These are phyloP conservation scores for Encephalitozoon cuniculi DNA, from an alignment of 371 early-diverging fungal genomes.

Conservation along the genomic window DNA sequence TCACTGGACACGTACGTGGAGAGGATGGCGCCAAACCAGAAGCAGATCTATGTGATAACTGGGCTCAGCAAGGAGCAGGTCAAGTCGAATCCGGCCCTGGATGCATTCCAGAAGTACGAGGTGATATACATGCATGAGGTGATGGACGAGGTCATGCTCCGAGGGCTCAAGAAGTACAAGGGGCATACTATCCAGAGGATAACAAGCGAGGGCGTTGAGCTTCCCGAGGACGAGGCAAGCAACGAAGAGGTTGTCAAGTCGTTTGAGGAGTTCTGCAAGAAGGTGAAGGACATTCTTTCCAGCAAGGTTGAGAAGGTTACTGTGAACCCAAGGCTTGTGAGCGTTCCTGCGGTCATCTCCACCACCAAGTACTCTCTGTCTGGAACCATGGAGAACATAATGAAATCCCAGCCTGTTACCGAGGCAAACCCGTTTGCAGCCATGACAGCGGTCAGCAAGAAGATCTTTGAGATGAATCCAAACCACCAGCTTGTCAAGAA, in stretches of 20 bases:
- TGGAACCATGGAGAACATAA: constrained; percentile 75
- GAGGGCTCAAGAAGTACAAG: constrained; percentile 70
- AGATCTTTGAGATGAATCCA: constrained; percentile 57
- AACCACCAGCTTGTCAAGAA: constrained; percentile 36
- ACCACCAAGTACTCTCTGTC: constrained; percentile 68
- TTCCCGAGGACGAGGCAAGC: constrained; percentile 66
- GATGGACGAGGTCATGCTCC: constrained; percentile 79
- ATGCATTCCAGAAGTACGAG: constrained; percentile 74
- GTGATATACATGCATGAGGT: constrained; percentile 77
- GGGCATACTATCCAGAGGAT: constrained; percentile 71
- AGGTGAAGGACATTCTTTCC: constrained; percentile 65
- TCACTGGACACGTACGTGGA: constrained; percentile 73
- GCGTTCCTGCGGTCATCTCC: constrained; percentile 78
- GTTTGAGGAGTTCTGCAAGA: constrained; percentile 65
- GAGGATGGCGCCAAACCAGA: constrained; percentile 76
- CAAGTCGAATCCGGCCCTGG: constrained; percentile 72
- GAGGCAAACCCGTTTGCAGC: constrained; percentile 62
- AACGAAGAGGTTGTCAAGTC: constrained; percentile 65
- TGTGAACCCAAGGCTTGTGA: constrained; percentile 75
- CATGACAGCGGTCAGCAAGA: constrained; percentile 63
- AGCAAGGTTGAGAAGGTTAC: constrained; percentile 71
- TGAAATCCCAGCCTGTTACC: constrained; percentile 92
- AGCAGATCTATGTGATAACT: constrained; percentile 73
- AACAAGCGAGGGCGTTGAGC: constrained; percentile 71
- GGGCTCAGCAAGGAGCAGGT: constrained; percentile 68